Evolutionary conservation across 164 flowering plant genomes (phyloP), one percentile per base, ranked within the genome.

Genomic region (Chimonanthus praecox): DNA sequence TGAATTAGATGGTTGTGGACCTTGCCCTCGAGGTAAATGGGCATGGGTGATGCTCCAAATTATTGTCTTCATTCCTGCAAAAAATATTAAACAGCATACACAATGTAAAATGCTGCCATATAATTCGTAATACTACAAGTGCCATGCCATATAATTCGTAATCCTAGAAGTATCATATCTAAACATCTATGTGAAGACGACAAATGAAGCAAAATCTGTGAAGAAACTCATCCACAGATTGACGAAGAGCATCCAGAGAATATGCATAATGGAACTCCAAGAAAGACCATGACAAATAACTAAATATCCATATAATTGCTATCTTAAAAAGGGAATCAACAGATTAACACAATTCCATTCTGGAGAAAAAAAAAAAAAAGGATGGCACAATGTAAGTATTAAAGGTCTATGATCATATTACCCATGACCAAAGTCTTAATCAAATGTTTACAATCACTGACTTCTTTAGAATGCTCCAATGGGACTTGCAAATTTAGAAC

Each of bases 371-470:
- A 47, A 61, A 5, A 16, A 11, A 61, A 5, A 16, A 11, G 47
- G 73, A 45, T 5, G 13, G 43, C 15, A 46, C 43, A 7, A 10
- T 33, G 11, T 3, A 9, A 43, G 18, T 3, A 9, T 44, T n/a
- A 7, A 45, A 51, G 21, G 45, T 47, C 58, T 67, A 10, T 18
- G 33, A 50, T 49, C 61, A 69, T 64, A 47, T 83, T 90, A 96
- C 99, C 99, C 97, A 92, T 86, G 68, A 96, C 90, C 84, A 96
- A 87, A 65, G 99, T 96, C 91, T 88, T 96, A 72, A 96, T 91
- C 80, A 96, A 82, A 83, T 92, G 89, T 83, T 94, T 92, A 78
- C 94, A 92, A 73, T 96, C 99, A 85, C 76, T 90, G 75, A 96
- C 93, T 86, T 96, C 99, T 86, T 96, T 96, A 2, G 95, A 87